phyloP scores from a whole-genome alignment of 2,329 filamentous ascomycete genomes.

The Trichoderma sp. region DNA sequence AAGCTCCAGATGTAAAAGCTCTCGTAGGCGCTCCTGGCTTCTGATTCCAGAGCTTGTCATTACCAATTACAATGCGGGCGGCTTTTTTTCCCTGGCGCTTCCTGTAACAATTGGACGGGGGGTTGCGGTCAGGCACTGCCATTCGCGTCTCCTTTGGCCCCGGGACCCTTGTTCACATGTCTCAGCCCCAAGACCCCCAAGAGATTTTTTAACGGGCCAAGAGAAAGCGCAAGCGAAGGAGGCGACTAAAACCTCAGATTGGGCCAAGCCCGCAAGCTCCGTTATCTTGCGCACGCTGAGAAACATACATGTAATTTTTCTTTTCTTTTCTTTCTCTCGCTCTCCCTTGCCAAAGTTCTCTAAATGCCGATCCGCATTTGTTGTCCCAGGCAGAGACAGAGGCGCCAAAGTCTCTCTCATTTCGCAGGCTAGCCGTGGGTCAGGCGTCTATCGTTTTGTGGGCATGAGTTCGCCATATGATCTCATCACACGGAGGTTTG shows the following conservation, averaged over 20 bases:
- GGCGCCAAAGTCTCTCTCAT: neutral
- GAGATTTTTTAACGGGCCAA: neutral
- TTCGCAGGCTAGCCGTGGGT: constrained; percentile 7
- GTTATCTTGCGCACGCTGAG: neutral
- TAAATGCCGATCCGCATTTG: constrained; percentile 13
- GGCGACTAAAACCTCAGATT: neutral
- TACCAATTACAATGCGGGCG: constrained; percentile 11
- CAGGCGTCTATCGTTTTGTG: constrained; percentile 14
- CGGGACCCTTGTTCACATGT: constrained; percentile 4
- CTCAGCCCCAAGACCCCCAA: constrained; percentile 8
- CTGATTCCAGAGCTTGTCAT: neutral
- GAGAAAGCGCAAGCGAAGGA: neutral
- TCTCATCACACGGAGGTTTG: neutral
- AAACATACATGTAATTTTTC: neutral
- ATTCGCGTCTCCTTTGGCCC: neutral
- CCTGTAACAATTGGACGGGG: constrained; percentile 8
- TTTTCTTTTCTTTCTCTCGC: neutral
- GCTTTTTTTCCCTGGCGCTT: constrained; percentile 7
- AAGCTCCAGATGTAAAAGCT: neutral
- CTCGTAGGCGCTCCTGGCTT: neutral
- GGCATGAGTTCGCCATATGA: neutral
- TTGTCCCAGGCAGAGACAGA: neutral
- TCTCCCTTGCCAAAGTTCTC: neutral
- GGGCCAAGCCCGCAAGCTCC: neutral
- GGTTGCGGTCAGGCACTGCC: neutral